A percentile compares a stretch with the other conserved stretches of the same genome.
phyloP scores from a whole-genome alignment of 129 eudicot genomes.

The Flaveria robusta region DNA sequence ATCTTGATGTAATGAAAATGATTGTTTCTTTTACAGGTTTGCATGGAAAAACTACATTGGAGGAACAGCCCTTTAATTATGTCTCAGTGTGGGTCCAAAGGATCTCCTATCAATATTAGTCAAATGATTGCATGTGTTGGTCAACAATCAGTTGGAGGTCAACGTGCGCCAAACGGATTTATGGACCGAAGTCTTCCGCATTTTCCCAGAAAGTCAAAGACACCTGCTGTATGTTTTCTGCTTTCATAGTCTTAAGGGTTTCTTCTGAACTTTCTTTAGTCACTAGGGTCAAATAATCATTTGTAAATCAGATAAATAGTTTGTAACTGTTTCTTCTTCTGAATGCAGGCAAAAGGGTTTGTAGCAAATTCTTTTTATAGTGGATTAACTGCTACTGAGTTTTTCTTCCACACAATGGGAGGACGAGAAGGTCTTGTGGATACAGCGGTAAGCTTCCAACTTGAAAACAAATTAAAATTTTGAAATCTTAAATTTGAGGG shows the following conservation, averaged over 20 bases:
- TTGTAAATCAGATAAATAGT: background rate
- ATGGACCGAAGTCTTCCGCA: slow-evolving; percentile 92
- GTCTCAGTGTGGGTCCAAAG: slow-evolving; percentile 99
- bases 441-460: slow-evolving; percentile 71
- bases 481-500: background rate
- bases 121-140: slow-evolving; percentile 99
- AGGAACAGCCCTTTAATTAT: slow-evolving; percentile 93
- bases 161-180: slow-evolving; percentile 95
- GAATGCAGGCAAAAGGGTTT: slow-evolving; percentile 92
- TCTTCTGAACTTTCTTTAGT: background rate
- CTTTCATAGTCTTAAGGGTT: slow-evolving; percentile 7
- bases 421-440: slow-evolving; percentile 99
- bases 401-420: slow-evolving; percentile 99
- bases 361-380: slow-evolving; percentile 91
- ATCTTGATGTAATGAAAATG: slow-evolving; percentile 3
- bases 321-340: background rate
- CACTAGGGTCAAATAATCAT: background rate
- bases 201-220: slow-evolving; percentile 71
- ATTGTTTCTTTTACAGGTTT: slow-evolving; percentile 46
- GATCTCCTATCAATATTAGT: slow-evolving; percentile 93
- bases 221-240: slow-evolving; percentile 64
- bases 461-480: background rate
- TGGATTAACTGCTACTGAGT: slow-evolving; percentile 94
- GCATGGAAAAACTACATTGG: slow-evolving; percentile 83
- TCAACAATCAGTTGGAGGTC: slow-evolving; percentile 95